These are phyloP conservation scores for Alternaria sp. DNA, from an alignment of 2,329 filamentous ascomycete species.

Conservation along the genomic window DNA sequence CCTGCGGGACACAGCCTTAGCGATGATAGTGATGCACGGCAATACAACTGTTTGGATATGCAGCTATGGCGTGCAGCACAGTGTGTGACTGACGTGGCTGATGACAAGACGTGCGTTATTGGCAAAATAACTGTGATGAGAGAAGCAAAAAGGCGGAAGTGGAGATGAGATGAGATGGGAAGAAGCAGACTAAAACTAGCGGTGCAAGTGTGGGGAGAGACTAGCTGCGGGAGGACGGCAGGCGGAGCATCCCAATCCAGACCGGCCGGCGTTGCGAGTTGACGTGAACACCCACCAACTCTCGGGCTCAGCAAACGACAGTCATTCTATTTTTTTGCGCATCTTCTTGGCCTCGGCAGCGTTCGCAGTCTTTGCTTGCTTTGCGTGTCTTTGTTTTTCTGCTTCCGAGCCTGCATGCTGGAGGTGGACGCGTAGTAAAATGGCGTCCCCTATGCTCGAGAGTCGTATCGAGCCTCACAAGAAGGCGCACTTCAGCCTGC, in stretches of 20 bases:
- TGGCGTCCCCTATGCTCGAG: conserved; percentile 51
- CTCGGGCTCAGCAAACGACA: conserved; percentile 9
- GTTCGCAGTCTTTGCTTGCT: neutral
- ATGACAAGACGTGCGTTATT: too few species aligned
- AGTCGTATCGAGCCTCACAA: conserved; percentile 50
- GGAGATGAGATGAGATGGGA: neutral
- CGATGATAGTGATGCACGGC: neutral
- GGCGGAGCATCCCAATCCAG: conserved; percentile 14
- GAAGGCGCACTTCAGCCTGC: conserved; percentile 50
- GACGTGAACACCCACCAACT: conserved; percentile 1
- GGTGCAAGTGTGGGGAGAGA: conserved; percentile 4
- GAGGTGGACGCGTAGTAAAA: conserved; percentile 13
- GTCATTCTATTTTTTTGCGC: neutral
- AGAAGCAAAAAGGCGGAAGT: neutral
- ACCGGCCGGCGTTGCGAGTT: conserved; percentile 9
- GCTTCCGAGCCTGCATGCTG: neutral
- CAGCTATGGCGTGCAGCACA: neutral
- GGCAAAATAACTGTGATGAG: too few species aligned
- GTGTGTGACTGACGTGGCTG: too few species aligned
- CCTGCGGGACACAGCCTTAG: neutral
- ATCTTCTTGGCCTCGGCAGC: neutral
- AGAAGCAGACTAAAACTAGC: conserved; percentile 4
- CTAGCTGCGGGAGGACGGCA: conserved; percentile 19
- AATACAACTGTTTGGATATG: neutral
- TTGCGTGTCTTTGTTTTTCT: neutral